Base-by-base conservation (phyloP, 306 rosid genomes). In the Cucurbita maxima region DNA sequence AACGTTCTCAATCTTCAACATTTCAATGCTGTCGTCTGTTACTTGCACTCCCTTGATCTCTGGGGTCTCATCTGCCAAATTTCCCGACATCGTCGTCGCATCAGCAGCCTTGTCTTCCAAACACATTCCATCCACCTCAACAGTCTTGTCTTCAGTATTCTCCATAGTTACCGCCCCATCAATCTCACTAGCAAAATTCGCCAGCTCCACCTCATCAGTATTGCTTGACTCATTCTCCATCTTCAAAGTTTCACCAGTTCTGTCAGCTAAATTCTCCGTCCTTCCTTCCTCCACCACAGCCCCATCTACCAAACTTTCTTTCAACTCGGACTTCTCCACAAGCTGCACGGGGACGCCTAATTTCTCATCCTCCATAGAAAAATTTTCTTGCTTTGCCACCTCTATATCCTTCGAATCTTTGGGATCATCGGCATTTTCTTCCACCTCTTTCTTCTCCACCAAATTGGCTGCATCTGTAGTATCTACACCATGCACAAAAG, bases 171-270 rank as follows among this genome's bases (percentile, higher is more conserved):
- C 79, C 7, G 58, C 62, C 62, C 54, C 83, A 34, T 19, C 41
- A 10, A 54, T 77, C 54, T 78, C 78, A 38, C 60, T 64, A 8
- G 41, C 63, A 13, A 9, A 73, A 38, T 72, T 38, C 41, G 34
- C 44, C 15, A 75, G 73, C 54, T 40, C 83, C 15, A 63, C 75
- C 76, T 79, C 82, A 22, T 56, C 41, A 36, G 43, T 70, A 16
- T 78, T 82, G 63, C 79, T 83, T 18, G 53, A 73, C 10, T 57
- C 48, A 73, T 82, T 83, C 52, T 60, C 74, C 60, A 50, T 71
- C 73, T 75, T 57, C 18, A 72, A 78, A 10, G 6, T 78, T 57
- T 48, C 79, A 7, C 43, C 71, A 72, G 25, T 19, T 30, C 41
- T 55, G 47, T 61, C 79, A 10, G 41, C 80, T 15, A n/a, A 12